Evolutionary conservation across 306 rosid species (phyloP).

Genomic region (Prunus mira): DNA sequence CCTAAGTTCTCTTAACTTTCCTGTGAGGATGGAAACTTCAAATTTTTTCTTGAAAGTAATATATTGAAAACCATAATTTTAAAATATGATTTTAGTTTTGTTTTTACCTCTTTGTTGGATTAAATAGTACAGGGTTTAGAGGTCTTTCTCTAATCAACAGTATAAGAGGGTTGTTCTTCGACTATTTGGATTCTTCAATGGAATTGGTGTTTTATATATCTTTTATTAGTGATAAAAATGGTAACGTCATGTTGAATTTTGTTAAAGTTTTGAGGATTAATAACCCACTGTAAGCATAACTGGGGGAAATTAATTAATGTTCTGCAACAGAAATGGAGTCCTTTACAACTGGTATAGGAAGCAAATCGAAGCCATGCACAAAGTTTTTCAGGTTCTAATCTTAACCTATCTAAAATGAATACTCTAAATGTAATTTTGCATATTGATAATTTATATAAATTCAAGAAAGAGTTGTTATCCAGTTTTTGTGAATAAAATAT

Average conservation of each 20-base stretch:
- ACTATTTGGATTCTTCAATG: constrained; percentile 4
- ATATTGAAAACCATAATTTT: neutral
- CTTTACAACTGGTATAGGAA: constrained; percentile 85
- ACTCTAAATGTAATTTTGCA: constrained; percentile 44
- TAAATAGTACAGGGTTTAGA: neutral
- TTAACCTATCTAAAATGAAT: constrained; percentile 74
- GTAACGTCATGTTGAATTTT: constrained; percentile 33
- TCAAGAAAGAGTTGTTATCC: constrained; percentile 21
- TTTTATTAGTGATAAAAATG: constrained; percentile 13
- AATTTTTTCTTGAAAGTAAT: neutral
- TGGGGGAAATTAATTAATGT: constrained; percentile 82
- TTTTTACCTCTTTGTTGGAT: neutral
- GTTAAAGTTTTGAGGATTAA: constrained; percentile 41
- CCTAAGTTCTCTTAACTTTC: neutral
- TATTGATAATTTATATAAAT: constrained; percentile 33
- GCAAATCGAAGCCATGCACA: constrained; percentile 99
- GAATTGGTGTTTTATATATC: neutral
- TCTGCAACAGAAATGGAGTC: constrained; percentile 91
- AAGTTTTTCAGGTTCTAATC: constrained; percentile 99
- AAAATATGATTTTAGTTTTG: neutral
- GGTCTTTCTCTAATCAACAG: neutral
- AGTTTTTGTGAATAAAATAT: constrained; percentile 35
- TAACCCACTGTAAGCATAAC: constrained; percentile 50
- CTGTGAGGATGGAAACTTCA: neutral
- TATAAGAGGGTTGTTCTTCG: neutral